Base-by-base conservation (phyloP, 768 basidiomycete genomes). In the Crepidotus variabilis region DNA sequence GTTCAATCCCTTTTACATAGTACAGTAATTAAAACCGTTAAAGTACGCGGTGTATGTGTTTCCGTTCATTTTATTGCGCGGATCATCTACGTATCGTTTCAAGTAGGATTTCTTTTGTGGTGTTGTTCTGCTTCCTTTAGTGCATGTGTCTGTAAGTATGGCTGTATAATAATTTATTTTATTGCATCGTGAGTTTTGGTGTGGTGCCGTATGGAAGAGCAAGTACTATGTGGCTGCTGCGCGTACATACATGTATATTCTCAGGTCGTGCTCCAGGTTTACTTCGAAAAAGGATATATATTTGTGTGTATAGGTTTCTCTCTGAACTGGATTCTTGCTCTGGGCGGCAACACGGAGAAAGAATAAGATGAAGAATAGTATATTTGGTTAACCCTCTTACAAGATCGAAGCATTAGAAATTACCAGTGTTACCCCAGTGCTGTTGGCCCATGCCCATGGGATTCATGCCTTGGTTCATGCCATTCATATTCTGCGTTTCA, bases 381-480 rank as follows among this genome's bases (percentile, higher is more conserved):
- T n/a, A n/a, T n/a, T n/a, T n/a, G n/a, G n/a, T n/a, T n/a, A n/a
- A n/a, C n/a, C n/a, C n/a, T n/a, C n/a, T n/a, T n/a, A n/a, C n/a
- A n/a, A 28, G 28, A 28, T 28, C 8, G 8, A 28, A 43, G 13
- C 39, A 43, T 20, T 11, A 43, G 39, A 43, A 43, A 43, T 43
- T 43, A 3, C 39, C 39, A 16, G 39, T 43, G 39, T 11, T 43
- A 20, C 39, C 39, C 39, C 39, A 43, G 5, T 43, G 39, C 5
- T 20, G 14, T 20, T 14, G 39, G 28, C 60, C 67, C 60, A 64
- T 63, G 10, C 59, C 58, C 64, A 64, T 64, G 50, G 57, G 54
- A 47, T 62, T 63, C 60, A 64, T 63, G 33, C 60, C 62, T 52
- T 58, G 57, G 35, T 65, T 63, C 61, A 69, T 65, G 13, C 60